Conservation (phyloP, 2,329 filamentous ascomycete species). For the Microdochium trichocladiopsis region DNA sequence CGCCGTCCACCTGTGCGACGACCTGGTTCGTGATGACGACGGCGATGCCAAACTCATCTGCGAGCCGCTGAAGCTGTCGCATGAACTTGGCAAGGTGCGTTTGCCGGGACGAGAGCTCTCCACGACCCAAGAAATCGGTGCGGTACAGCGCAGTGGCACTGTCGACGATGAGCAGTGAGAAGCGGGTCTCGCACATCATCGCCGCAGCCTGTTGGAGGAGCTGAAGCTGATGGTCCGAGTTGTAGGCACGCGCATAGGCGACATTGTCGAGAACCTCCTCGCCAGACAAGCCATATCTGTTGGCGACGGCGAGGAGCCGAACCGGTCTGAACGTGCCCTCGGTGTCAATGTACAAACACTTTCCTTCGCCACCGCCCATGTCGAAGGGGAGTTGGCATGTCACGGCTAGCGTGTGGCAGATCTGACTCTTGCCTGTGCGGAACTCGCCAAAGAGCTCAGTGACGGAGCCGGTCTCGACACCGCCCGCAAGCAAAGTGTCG, state of each 20-base stretch:
- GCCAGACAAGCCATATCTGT: constrained; percentile 87
- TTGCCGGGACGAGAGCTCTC: constrained; percentile 90
- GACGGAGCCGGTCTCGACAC: constrained; percentile 93
- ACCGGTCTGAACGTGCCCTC: constrained; percentile 96
- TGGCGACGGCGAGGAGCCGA: constrained; percentile 82
- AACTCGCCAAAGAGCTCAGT: constrained; percentile 99
- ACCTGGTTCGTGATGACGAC: constrained; percentile 99
- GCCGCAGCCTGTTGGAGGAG: constrained; percentile 89
- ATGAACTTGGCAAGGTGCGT: constrained; percentile 85
- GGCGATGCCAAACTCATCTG: constrained; percentile 86
- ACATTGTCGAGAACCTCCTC: constrained; percentile 98
- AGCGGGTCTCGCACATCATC: constrained; percentile 99
- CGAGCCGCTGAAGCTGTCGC: constrained; percentile 72
- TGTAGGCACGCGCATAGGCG: constrained; percentile 95
- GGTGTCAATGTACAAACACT: constrained; percentile 97
- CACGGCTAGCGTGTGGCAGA: constrained; percentile 96
- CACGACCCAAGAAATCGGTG: constrained; percentile 94
- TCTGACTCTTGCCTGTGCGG: constrained; percentile 95
- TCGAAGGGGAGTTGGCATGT: constrained; percentile 97
- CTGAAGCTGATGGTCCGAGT: constrained; percentile 95
- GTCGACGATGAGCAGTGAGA: constrained; percentile 92
- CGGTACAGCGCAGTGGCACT: constrained; percentile 93
- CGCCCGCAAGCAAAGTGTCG: constrained; percentile 88
- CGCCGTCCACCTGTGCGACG: constrained; percentile 95
- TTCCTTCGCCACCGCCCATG: constrained; percentile 97